Evolutionary conservation across 345 rosid genomes (phyloP), one percentile per base, ranked within the genome.

Genomic region (Arabis hirsuta): DNA sequence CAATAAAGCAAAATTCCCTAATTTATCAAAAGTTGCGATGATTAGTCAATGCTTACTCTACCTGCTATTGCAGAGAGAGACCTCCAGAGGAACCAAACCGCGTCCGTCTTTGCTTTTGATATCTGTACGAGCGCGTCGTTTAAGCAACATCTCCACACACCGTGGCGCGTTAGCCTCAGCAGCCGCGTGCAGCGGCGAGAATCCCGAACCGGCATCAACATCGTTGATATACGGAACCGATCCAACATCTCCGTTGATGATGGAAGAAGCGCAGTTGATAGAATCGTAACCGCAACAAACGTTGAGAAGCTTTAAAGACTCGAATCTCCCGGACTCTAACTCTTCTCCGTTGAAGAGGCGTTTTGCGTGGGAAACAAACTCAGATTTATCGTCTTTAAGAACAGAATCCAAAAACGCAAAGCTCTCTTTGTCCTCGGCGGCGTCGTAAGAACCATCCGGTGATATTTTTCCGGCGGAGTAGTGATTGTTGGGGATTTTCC

Each of bases 61-160:
- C 97, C 91, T 87, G 50, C 75, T 73, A 72, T 72, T 79, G 32
- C 48, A 71, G 71, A 92, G 81, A 13, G 88, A 78, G 61, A 92
- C 73, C 80, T 89, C 89, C 76, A 89, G 73, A 67, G 96, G 81
- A 6, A 86, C 79, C 86, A 84, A 74, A 62, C 76, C 72, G 24
- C 84, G 86, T 60, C 80, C 88, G 68, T 86, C 96, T 76, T 73
- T 84, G 36, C 82, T 87, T 81, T 76, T 82, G 51, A 78, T 26
- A 50, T 84, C 97, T 51, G 92, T 85, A 84, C 94, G 97, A 42
- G 87, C 92, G 48, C 87, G 89, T 78, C 80, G 85, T 70, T 81
- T 83, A 20, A 91, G 55, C 59, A 91, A 77, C 87, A 91, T 31
- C 72, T 86, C 87, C 7, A 87, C 75, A 70, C 97, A 91, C 64